These are phyloP conservation scores for Pyrenophora tritici-repentis DNA, from an alignment of 2,329 filamentous ascomycete species.

Conservation along the genomic window DNA sequence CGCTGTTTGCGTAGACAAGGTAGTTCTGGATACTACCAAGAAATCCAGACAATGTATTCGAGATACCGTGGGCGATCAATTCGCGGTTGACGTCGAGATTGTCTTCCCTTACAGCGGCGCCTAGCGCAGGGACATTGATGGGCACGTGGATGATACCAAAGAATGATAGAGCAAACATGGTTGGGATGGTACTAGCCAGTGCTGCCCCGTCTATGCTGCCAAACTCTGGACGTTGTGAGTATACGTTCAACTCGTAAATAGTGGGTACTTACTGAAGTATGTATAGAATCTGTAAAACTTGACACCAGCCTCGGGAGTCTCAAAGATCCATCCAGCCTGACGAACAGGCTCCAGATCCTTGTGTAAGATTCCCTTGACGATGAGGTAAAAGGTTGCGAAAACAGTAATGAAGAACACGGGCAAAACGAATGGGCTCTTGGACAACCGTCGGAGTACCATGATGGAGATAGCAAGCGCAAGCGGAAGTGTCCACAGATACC, in stretches of 20 bases:
- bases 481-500: conserved; percentile 83
- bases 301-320: conserved; percentile 79
- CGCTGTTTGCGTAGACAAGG: conserved; percentile 93
- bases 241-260: background rate
- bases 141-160: conserved; percentile 97
- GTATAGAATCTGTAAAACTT: conserved; percentile 99
- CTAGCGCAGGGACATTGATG: conserved; percentile 94
- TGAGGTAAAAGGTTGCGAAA: conserved; percentile 76
- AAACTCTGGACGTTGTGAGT: conserved; percentile 64
- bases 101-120: conserved; percentile 88
- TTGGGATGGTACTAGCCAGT: conserved; percentile 80
- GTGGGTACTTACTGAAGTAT: conserved; percentile 74
- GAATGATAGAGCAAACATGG: conserved; percentile 96
- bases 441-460: conserved; percentile 74
- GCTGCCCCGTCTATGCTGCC: conserved; percentile 81
- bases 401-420: conserved; percentile 84
- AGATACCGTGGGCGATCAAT: conserved; percentile 88
- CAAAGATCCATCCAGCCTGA: conserved; percentile 85
- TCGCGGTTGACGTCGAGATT: conserved; percentile 90
- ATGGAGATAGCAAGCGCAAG: conserved; percentile 75
- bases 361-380: conserved; percentile 70
- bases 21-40: conserved; percentile 95
- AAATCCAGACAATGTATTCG: conserved; percentile 86
- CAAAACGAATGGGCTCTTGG: conserved; percentile 82
- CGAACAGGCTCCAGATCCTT: conserved; percentile 71